Base-by-base conservation (phyloP, 2,329 filamentous ascomycete species). In the Aureobasidium musti region DNA sequence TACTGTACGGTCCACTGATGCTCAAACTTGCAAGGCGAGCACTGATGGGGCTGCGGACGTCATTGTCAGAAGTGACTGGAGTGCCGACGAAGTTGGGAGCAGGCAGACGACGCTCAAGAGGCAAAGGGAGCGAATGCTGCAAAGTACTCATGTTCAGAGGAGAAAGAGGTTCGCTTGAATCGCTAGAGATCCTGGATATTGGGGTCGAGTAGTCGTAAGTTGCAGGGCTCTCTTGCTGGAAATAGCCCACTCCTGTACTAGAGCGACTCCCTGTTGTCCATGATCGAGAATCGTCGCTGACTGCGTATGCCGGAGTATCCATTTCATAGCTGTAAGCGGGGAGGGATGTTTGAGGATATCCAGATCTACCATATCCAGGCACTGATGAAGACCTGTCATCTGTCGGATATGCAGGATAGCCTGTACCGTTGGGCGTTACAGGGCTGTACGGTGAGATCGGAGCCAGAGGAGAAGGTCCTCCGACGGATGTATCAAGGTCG, bases 91-190 rank as follows among this genome's bases (percentile, higher is more conserved):
- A 47, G 28, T 67, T 68, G 6, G 74, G 74, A 3, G 70, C 71
- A 4, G 74, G 74, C 39, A 76, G 61, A n/a, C 73, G 71, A 19
- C 75, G 71, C 67, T 76, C 73, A 26, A 74, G 70, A 47, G 74
- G 73, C 10, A 69, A 68, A 26, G 75, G 75, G 14, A 77, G 68
- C 14, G 74, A 76, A 19, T 72, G 73, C 45, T 76, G 73, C 39
- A 77, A 67, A 6, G 72, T 73, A n/a, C 68, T 71, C 74, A 77
- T 76, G 67, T 74, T 74, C 41, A 77, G 69, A 3, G 73, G 67
- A n/a, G 74, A 74, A 60, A 73, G 72, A 17, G 64, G 56, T 26
- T 76, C 74, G 13, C 67, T 66, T 11, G 72, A 71, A 39, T 57
- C 35, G 14, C 47, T 43, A 11, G 63, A 50, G 14, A 65, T 49